Conservation (phyloP, 768 basidiomycete species). For the Kwoniella heveanensis region DNA sequence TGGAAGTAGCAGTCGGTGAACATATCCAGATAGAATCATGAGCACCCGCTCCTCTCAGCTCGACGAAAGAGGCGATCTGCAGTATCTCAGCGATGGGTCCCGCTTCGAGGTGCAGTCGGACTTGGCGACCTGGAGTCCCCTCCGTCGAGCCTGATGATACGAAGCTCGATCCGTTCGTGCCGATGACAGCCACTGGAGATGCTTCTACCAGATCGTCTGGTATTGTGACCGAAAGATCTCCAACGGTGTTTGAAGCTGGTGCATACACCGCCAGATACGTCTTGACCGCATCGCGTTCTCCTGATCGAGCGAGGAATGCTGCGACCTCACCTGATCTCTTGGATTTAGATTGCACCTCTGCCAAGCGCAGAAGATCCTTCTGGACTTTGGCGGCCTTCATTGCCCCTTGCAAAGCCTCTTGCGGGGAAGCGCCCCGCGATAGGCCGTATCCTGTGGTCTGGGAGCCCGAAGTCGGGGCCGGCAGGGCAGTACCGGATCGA, state of each 20-base stretch:
- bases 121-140: not conserved
- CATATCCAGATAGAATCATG: slow-evolving; percentile 30
- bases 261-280: slow-evolving; percentile 8
- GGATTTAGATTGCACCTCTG: not conserved
- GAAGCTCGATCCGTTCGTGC: not conserved
- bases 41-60: slow-evolving; percentile 17
- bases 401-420: not conserved
- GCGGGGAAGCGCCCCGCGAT: not conserved
- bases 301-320: slow-evolving; percentile 1
- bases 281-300: not conserved
- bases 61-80: slow-evolving; percentile 17
- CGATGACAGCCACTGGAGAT: not conserved
- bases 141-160: not conserved
- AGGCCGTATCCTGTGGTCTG: slow-evolving; percentile 1
- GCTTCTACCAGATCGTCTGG: not conserved
- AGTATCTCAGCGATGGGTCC: slow-evolving; percentile 17
- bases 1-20: slow-evolving; percentile 13
- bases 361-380: not conserved
- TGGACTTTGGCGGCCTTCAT: slow-evolving; percentile 7
- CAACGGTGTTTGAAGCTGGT: not conserved
- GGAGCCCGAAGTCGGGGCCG: not conserved
- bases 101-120: slow-evolving; percentile 10
- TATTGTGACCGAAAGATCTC: slow-evolving; percentile 3
- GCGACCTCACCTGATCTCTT: not conserved
- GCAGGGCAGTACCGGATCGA: too few relatives aligned